These are phyloP conservation scores for Kwoniella heveanensis DNA, from an alignment of 768 basidiomycete species.

Conservation along the genomic window DNA sequence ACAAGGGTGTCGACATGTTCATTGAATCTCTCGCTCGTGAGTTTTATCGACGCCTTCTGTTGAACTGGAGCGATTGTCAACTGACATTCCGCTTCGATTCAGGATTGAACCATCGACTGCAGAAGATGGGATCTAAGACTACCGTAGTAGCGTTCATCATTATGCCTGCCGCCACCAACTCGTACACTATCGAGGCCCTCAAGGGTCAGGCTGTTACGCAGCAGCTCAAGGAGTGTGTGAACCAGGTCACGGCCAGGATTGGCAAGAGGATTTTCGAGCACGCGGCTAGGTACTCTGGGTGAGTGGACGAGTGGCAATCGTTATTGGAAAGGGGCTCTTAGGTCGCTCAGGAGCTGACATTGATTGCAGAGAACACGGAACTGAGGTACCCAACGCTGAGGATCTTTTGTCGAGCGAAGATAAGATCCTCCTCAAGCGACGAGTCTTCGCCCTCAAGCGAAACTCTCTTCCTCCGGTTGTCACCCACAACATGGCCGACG, in stretches of 20 bases:
- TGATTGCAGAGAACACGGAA: conserved; percentile 66
- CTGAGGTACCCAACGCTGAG: conserved; percentile 70
- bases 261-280: conserved; percentile 91
- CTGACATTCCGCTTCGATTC: too few relatives aligned
- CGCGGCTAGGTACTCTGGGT: conserved; percentile 90
- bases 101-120: conserved; percentile 67
- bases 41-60: conserved; percentile 28
- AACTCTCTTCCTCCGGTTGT: conserved; percentile 91
- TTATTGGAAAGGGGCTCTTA: neutral
- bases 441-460: conserved; percentile 93
- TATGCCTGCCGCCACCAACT: conserved; percentile 94
- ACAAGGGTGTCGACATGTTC: conserved; percentile 99
- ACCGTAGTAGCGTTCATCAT: conserved; percentile 99
- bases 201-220: conserved; percentile 98
- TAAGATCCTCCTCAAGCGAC: conserved; percentile 88
- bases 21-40: conserved; percentile 89
- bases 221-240: conserved; percentile 91
- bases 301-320: conserved; percentile 44
- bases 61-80: neutral
- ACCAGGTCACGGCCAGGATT: conserved; percentile 89
- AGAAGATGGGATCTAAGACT: conserved; percentile 69
- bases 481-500: conserved; percentile 99
- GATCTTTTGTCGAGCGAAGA: conserved; percentile 86
- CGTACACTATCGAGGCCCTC: conserved; percentile 95
- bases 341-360: neutral